These are phyloP conservation scores for Neurospora sp. DNA, from an alignment of 495 filamentous ascomycete species.

Conservation along the genomic window DNA sequence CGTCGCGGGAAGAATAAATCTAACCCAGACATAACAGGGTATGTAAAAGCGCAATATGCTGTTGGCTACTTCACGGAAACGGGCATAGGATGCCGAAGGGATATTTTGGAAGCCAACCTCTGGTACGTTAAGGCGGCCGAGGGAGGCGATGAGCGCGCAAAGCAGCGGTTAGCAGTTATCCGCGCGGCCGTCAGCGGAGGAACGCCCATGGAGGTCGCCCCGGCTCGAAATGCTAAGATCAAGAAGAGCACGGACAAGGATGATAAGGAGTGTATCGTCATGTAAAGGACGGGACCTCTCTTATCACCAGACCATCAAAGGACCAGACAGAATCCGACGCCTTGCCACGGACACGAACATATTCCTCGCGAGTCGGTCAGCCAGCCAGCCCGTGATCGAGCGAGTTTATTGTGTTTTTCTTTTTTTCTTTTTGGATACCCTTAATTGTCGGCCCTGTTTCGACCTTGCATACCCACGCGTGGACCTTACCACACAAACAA, in stretches of 20 bases:
- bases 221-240: slow-evolving; percentile 38
- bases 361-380: not conserved
- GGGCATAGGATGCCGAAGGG: slow-evolving; percentile 90
- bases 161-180: slow-evolving; percentile 76
- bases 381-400: not conserved
- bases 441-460: not conserved
- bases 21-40: slow-evolving; percentile 39
- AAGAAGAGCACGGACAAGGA: slow-evolving; percentile 39
- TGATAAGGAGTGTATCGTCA: slow-evolving; percentile 49
- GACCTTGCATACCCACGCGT: not conserved
- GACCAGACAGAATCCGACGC: not conserved
- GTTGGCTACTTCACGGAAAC: slow-evolving; percentile 97
- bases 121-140: slow-evolving; percentile 98
- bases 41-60: slow-evolving; percentile 90
- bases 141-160: slow-evolving; percentile 81
- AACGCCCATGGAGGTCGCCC: slow-evolving; percentile 42
- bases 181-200: slow-evolving; percentile 72
- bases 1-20: not conserved
- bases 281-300: slow-evolving; percentile 30
- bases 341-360: not conserved
- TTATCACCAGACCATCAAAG: not conserved
- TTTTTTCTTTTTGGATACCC: not conserved
- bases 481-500: not conserved
- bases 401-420: not conserved
- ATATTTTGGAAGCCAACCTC: slow-evolving; percentile 89